These are phyloP conservation scores for Akebia trifoliata DNA, from an alignment of 164 flowering plant species.

Conservation along the genomic window DNA sequence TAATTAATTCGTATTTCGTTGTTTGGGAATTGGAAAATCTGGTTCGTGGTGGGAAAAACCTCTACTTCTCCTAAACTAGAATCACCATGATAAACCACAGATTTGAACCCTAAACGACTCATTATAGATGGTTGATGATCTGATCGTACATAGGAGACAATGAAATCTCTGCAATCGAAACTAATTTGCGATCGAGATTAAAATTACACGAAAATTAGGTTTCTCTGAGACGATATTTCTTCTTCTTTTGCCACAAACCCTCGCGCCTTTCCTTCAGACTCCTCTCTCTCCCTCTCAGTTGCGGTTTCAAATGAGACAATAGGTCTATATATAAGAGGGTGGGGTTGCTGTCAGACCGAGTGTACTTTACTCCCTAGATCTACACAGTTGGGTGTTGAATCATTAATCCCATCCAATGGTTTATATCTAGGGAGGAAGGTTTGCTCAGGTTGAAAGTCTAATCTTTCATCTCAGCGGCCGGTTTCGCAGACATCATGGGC, in stretches of 20 bases:
- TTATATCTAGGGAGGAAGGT: too few species aligned
- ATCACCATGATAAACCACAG: slow-evolving; percentile 63
- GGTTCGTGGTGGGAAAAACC: slow-evolving; percentile 35
- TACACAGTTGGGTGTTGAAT: too few species aligned
- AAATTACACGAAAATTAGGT: slow-evolving; percentile 6
- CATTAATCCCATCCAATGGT: too few species aligned
- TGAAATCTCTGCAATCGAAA: background rate
- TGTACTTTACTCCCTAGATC: too few species aligned
- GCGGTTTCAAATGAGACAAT: slow-evolving; percentile 2
- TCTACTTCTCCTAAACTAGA: slow-evolving; percentile 67
- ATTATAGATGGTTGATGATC: too few species aligned
- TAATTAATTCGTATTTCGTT: slow-evolving; percentile 79
- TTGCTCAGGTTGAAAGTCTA: too few species aligned
- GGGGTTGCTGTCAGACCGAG: too few species aligned
- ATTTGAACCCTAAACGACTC: slow-evolving; percentile 66
- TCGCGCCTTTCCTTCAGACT: slow-evolving; percentile 12
- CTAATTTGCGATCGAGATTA: background rate
- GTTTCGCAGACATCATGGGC: too few species aligned
- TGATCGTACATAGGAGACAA: too few species aligned
- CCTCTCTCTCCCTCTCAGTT: slow-evolving; percentile 19
- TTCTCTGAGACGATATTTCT: background rate
- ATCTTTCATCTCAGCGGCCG: too few species aligned
- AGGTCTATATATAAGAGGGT: too few species aligned
- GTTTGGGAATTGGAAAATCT: slow-evolving; percentile 66
- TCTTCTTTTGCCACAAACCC: background rate